Evolutionary conservation across 441 rosid species (phyloP), one percentile per base, ranked within the genome.

Genomic region (Mallotus repandus): DNA sequence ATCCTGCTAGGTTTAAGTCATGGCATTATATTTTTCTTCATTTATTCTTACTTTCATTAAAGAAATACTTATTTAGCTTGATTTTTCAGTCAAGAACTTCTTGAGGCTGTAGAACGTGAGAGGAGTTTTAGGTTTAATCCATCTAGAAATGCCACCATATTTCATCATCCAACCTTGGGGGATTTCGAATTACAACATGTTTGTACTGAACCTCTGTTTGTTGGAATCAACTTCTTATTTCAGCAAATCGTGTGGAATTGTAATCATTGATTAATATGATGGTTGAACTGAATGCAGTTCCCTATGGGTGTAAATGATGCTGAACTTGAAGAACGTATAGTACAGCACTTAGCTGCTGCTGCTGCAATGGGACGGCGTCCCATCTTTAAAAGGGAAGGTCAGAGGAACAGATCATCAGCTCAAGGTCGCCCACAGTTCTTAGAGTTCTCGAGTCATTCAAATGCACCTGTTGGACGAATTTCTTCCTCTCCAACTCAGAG

Each of bases 261-360:
- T 8, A 70, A 59, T 72, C 35, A 13, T 29, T 54, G 25, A 5
- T 55, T 21, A 59, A 54, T 13, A 66, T 14, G 7, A 43, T 60
- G 72, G 49, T 79, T 61, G 68, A 59, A 66, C 81, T 60, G 46
- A 54, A 68, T 80, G 79, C 89, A 94, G 96, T 81, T 94, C 52
- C 97, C 97, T 1, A 89, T 81, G 59, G 97, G 97, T 56, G 88
- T 79, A 75, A 92, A 85, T 81, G 97, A 91, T 49, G 84, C 93
- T 74, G 99, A 92, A 74, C 91, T 94, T 73, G 99, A 94, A 84
- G 99, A 92, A 81, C 92, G 94, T 59, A 89, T 92, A 75, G 91
- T 94, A 72, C 98, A 92, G 87, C 99, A 94, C 83, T 77, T 94
- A 74, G 94, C 99, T 70, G 94, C 99, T 48, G 98, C 99, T 70